A percentile compares a stretch with the other conserved stretches of the same genome.
Conservation (phyloP, 208 protist species). For the Trypanosoma boissoni region DNA sequence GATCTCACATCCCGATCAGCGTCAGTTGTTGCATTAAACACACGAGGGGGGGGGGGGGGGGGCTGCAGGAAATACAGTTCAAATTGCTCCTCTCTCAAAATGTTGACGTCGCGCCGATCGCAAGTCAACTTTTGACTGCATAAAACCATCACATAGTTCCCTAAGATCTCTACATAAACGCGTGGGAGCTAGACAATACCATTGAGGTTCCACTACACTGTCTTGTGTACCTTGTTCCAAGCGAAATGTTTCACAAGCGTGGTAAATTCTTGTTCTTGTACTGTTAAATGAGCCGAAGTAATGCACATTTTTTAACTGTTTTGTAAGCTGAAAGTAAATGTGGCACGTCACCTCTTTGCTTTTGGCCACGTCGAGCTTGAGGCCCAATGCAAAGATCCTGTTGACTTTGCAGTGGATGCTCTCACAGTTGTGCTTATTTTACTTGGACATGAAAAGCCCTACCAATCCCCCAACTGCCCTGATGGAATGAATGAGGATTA, state of each 20-base stretch:
- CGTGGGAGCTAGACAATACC: slow-evolving; percentile 62
- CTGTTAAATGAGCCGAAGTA: slow-evolving; percentile 45
- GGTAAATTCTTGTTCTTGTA: slow-evolving; percentile 86
- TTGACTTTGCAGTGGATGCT: slow-evolving; percentile 77
- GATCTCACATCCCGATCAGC: slow-evolving; percentile 76
- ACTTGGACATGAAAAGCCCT: slow-evolving; percentile 69
- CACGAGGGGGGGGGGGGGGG: slow-evolving; percentile 49
- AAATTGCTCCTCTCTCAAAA: slow-evolving; percentile 47
- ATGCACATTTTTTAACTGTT: slow-evolving; percentile 39
- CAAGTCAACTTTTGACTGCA: slow-evolving; percentile 73
- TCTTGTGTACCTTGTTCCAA: slow-evolving; percentile 61
- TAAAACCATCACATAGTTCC: slow-evolving; percentile 78
- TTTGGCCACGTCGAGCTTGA: slow-evolving; percentile 62
- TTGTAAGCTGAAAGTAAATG: slow-evolving; percentile 39
- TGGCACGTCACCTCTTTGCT: slow-evolving; percentile 62
- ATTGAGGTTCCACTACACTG: slow-evolving; percentile 79
- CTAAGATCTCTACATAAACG: slow-evolving; percentile 57
- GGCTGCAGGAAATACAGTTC: slow-evolving; percentile 77
- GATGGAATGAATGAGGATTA: slow-evolving; percentile 76
- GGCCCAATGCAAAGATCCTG: slow-evolving; percentile 47
- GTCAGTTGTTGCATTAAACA: slow-evolving; percentile 60
- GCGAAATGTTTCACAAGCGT: too few species aligned
- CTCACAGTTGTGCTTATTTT: slow-evolving; percentile 76
- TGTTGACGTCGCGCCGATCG: slow-evolving; percentile 36
- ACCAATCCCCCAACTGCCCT: slow-evolving; percentile 39